Base-by-base conservation (phyloP, 352 stramenopile genomes). In the Aphanomyces invadans region DNA sequence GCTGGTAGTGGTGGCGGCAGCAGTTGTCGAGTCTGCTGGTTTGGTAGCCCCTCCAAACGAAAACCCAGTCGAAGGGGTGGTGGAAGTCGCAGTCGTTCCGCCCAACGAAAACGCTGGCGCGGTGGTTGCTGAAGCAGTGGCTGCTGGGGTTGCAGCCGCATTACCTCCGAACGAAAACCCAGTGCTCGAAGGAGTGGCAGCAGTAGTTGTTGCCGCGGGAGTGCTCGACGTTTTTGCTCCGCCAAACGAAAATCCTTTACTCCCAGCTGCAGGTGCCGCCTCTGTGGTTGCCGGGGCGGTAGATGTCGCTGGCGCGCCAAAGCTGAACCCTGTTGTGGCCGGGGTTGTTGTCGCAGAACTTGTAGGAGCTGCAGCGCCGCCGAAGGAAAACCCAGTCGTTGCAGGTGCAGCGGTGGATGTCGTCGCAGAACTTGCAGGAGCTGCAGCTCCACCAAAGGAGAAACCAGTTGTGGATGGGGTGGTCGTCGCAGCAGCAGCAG, bases 401-500 rank as follows among this genome's bases (percentile, higher is more conserved):
- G 42, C 39, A 21, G 33, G 39, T 55, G 49, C 15, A 62, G 56
- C 17, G 17, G 59, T 62, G 26, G 59, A 32, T 29, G 51, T n/a
- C 25, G 39, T 19, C 11, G 74, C 79, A 49, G 73, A 65, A n/a
- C n/a, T n/a, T 15, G 81, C 77, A 28, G 67, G 61, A n/a, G 62
- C 19, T 12, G 62, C 10, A 19, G 62, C 53, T 5, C 53, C 32
- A 19, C 62, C 62, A 63, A 69, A 69, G 0, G 28, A 53, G 29
- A 69, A 69, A 15, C 9, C 21, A 19, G 62, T 65, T n/a, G 53
- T 31, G 10, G 65, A 49, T 17, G 69, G 52, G 4, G 64, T 45
- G 25, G 71, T 42, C 9, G 68, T 59, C 9, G 67, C 33, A 3
- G 38, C 51, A 19, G 42, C 36, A 12, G 48, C 59, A 62, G 69